Conservation (phyloP, 805 yeast genomes). For the Candida lessepsii region DNA sequence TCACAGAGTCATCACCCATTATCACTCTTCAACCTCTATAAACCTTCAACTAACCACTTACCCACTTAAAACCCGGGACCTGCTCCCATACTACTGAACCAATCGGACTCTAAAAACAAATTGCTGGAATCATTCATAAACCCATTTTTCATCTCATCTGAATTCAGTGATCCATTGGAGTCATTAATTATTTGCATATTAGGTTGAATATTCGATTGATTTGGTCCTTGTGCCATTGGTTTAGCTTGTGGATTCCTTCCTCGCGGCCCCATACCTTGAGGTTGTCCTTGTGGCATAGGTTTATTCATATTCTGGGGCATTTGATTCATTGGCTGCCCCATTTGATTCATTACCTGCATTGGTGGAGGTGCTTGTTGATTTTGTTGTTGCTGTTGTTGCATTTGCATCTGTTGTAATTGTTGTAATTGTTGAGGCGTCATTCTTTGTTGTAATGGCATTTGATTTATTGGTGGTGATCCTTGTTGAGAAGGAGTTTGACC, state of each 20-base stretch:
- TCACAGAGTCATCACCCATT: no score
- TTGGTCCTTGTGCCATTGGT: neutral
- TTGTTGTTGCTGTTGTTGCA: slow-evolving; percentile 10
- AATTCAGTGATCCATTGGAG: slow-evolving; percentile 6
- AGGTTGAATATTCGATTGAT: neutral
- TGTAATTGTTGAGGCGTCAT: slow-evolving; percentile 5
- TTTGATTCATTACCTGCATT: slow-evolving; percentile 7
- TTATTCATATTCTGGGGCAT: slow-evolving; percentile 1
- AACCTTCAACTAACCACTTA: no score
- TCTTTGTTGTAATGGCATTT: slow-evolving; percentile 6
- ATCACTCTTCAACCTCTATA: no score
- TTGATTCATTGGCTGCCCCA: slow-evolving; percentile 6
- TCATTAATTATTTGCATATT: neutral
- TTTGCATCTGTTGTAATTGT: slow-evolving; percentile 9
- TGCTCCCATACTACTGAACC: slow-evolving; percentile 34
- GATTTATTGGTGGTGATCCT: slow-evolving; percentile 12
- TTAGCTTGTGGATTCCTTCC: slow-evolving; percentile 3
- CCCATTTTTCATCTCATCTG: slow-evolving; percentile 8
- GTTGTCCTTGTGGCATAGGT: slow-evolving; percentile 5
- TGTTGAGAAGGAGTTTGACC: slow-evolving; percentile 8
- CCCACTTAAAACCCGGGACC: slow-evolving; percentile 33
- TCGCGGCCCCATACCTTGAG: slow-evolving; percentile 1
- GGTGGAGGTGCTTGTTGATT: slow-evolving; percentile 8
- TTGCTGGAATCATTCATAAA: slow-evolving; percentile 12
- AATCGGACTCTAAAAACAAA: slow-evolving; percentile 21